phyloP scores from a whole-genome alignment of 2,329 filamentous ascomycete species.

The Phaeosphaeriaceae sp. region DNA sequence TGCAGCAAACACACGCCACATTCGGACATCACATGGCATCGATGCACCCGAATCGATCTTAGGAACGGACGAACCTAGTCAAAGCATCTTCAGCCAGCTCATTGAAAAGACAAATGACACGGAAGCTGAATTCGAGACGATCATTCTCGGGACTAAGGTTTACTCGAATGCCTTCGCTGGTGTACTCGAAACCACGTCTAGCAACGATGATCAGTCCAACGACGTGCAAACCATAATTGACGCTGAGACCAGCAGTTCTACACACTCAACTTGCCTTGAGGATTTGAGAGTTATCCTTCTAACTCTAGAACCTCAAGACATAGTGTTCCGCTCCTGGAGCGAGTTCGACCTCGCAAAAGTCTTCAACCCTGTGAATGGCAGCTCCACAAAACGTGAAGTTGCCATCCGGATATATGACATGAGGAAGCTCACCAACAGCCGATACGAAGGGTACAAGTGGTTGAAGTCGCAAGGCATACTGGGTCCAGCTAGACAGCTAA shows the following conservation, averaged over 20 bases:
- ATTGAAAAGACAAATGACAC: background rate
- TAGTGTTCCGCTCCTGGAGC: too few species aligned
- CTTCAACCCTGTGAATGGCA: too few species aligned
- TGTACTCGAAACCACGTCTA: background rate
- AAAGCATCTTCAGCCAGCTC: conserved; percentile 10
- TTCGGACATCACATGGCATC: conserved; percentile 13
- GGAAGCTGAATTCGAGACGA: conserved; percentile 13
- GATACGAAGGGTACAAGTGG: too few species aligned
- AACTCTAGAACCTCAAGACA: too few species aligned
- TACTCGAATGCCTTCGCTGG: conserved; percentile 17
- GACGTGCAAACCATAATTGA: background rate
- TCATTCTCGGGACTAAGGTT: conserved; percentile 17
- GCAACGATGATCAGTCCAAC: background rate
- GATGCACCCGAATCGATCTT: conserved; percentile 22
- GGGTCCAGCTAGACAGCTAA: too few species aligned
- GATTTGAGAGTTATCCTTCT: too few species aligned
- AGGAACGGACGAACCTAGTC: background rate
- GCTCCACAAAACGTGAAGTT: too few species aligned
- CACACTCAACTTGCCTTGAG: too few species aligned
- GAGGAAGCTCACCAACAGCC: too few species aligned
- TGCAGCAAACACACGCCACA: conserved; percentile 6
- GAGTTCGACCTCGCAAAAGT: too few species aligned
- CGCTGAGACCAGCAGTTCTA: background rate
- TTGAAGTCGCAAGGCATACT: too few species aligned
- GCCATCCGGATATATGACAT: too few species aligned